These are phyloP conservation scores for Lactifluus echinatus DNA, from an alignment of 768 basidiomycete species.

Conservation along the genomic window DNA sequence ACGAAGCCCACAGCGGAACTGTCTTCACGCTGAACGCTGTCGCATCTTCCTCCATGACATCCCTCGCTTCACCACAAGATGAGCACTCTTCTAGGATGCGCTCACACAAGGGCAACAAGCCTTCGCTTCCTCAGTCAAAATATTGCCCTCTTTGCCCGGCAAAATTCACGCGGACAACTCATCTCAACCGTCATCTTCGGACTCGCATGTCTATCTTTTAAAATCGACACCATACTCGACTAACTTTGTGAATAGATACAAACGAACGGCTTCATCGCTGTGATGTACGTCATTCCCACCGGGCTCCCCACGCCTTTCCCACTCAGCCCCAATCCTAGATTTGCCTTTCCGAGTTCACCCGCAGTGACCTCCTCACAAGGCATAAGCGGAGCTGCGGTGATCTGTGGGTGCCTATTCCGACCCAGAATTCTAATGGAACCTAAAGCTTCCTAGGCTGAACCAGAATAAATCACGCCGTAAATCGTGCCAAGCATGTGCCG, in stretches of 20 bases:
- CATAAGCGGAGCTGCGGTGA: constrained; percentile 61
- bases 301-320: background rate
- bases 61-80: constrained; percentile 11
- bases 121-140: constrained; percentile 55
- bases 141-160: constrained; percentile 55
- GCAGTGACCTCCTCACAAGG: constrained; percentile 56
- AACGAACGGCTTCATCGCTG: constrained; percentile 57
- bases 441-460: constrained; percentile 21
- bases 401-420: constrained; percentile 33
- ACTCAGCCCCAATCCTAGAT: constrained; percentile 30
- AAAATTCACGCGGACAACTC: constrained; percentile 59
- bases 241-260: constrained; percentile 36
- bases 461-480: constrained; percentile 51
- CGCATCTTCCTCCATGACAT: constrained; percentile 15
- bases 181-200: constrained; percentile 56
- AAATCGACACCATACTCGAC: background rate
- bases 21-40: constrained; percentile 11
- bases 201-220: constrained; percentile 39
- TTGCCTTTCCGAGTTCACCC: constrained; percentile 57
- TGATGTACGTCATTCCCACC: constrained; percentile 36
- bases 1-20: constrained; percentile 1
- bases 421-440: background rate
- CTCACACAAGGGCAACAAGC: constrained; percentile 48
- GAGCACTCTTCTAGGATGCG: constrained; percentile 37
- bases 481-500: constrained; percentile 58